Evolutionary conservation across 805 yeast genomes (phyloP).

Genomic region (Candida sakaeoensis): DNA sequence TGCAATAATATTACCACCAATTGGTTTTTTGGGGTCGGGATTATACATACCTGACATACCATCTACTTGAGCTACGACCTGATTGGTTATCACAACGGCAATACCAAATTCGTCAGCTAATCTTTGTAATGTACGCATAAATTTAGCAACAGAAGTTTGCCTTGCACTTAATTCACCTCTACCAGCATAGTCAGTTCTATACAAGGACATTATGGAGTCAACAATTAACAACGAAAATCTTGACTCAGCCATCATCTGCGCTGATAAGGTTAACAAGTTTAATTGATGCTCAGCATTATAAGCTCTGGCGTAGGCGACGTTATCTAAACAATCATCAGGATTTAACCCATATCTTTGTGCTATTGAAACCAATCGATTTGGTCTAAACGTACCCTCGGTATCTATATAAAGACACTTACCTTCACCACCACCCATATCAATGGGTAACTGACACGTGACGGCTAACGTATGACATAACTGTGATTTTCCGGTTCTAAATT

Average conservation of each 20-base stretch:
- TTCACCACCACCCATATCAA: constrained; percentile 98
- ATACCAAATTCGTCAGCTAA: constrained; percentile 97
- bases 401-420: constrained; percentile 95
- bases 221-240: constrained; percentile 86
- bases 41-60: constrained; percentile 79
- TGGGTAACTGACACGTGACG: constrained; percentile 92
- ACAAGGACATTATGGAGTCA: constrained; percentile 96
- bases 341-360: constrained; percentile 89
- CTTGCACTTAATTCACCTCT: constrained; percentile 95
- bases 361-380: constrained; percentile 81
- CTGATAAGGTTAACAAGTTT: constrained; percentile 82
- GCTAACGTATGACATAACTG: constrained; percentile 96
- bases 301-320: constrained; percentile 96
- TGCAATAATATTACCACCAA: constrained; percentile 97
- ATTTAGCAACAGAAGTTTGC: constrained; percentile 90
- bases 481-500: constrained; percentile 95
- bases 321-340: constrained; percentile 91
- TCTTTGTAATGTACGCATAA: constrained; percentile 85
- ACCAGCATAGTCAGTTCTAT: constrained; percentile 92
- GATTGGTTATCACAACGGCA: constrained; percentile 89
- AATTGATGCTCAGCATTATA: constrained; percentile 96
- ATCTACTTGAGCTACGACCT: constrained; percentile 97
- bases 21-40: constrained; percentile 97
- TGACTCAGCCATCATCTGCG: constrained; percentile 93
- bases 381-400: constrained; percentile 96